Evolutionary conservation across 192 early-diverging fungal genomes (phyloP), one percentile per base, ranked within the genome.

Genomic region (Podila epicladia): DNA sequence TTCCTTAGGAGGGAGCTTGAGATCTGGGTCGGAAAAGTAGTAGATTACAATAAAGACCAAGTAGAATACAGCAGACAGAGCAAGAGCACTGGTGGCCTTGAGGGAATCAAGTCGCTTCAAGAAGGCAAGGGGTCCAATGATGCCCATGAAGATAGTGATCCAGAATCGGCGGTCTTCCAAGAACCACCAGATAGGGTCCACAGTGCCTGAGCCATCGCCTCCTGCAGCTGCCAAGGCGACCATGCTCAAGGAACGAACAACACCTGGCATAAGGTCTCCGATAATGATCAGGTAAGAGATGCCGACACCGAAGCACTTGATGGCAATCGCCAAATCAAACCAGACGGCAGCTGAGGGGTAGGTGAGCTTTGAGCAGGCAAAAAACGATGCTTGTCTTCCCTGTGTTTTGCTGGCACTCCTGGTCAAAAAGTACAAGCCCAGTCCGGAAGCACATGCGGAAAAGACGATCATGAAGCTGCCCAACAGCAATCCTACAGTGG

Each of bases 291-390:
- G 80, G 74, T 99, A 99, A 5, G 94, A 95, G 45, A 98, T 91
- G 22, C 92, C 91, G 22, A 99, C 98, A 35, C 97, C 97, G 87
- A 99, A 99, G 73, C 98, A 99, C 73, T 99, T 99, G 76, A 99
- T 89, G 7, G 97, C 96, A 80, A 99, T 98, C n/a, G 98, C 97
- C 20, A 92, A 58, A 71, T 99, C 98, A 69, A 99, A 98, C 57
- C 90, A 91, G 11, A 97, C 85, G 6, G 95, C 95, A 1, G 96
- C 95, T 28, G 77, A 75, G 22, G 97, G 96, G 82, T 96, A 99
- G 2, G 98, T 99, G 57, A 97, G 87, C 73, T 95, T 92, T 8
- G 95, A 90, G 29, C 96, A 88, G 8, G 94, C 90, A 84, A 97
- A 97, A 75, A 99, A 99, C 15, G 95, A 97, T 7, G 96, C 86